phyloP scores from a whole-genome alignment of 208 protist species.

The Tritrichomonas foetus region DNA sequence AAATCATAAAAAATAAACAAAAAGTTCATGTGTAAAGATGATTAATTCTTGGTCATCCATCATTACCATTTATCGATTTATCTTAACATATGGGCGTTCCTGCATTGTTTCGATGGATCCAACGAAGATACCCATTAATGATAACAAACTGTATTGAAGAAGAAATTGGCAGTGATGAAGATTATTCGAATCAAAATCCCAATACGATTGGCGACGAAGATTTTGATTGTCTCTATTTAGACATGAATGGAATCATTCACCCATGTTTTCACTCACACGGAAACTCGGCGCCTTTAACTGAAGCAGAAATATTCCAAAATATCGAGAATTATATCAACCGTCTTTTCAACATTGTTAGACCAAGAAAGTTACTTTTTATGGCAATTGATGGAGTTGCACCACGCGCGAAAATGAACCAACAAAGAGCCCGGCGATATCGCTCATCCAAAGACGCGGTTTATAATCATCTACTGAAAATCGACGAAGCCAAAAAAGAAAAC shows the following conservation, averaged over 20 bases:
- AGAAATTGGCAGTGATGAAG: background rate
- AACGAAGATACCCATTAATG: background rate
- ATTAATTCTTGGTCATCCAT: too few species aligned
- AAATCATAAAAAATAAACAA: too few species aligned
- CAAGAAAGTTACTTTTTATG: constrained; percentile 92
- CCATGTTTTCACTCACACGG: constrained; percentile 93
- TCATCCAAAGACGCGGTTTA: constrained; percentile 54
- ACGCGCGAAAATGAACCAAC: constrained; percentile 99
- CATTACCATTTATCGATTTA: too few species aligned
- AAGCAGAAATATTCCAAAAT: constrained; percentile 71
- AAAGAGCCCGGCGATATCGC: constrained; percentile 83
- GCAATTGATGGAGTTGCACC: constrained; percentile 87
- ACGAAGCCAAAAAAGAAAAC: background rate
- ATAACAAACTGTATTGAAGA: background rate
- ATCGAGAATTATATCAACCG: constrained; percentile 93
- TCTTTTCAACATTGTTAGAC: constrained; percentile 88
- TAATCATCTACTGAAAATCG: background rate
- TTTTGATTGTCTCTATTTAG: constrained; percentile 98
- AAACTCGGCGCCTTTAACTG: constrained; percentile 47
- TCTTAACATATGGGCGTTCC: constrained; percentile 41
- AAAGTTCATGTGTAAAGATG: too few species aligned
- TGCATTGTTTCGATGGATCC: constrained; percentile 20
- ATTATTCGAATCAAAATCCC: constrained; percentile 43
- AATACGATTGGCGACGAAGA: constrained; percentile 76
- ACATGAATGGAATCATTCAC: constrained; percentile 99